Evolutionary conservation across 306 rosid species (phyloP).

Genomic region (Cajanus cajan): DNA sequence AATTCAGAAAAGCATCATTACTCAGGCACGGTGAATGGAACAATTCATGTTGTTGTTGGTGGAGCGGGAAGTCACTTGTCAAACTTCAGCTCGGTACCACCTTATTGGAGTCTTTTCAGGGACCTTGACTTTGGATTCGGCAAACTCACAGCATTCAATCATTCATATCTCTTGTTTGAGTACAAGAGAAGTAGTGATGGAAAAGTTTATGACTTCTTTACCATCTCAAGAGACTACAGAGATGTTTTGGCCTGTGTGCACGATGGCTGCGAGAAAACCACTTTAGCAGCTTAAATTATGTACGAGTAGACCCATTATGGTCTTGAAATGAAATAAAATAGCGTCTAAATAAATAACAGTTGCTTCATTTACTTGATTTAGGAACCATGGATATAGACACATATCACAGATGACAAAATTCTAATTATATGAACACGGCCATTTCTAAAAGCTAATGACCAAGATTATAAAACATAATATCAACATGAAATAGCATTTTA

Average conservation of each 20-base stretch:
- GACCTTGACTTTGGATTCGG: constrained; percentile 70
- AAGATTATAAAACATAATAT: too few species aligned
- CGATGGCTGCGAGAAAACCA: constrained; percentile 66
- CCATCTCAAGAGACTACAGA: constrained; percentile 66
- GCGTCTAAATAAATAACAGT: too few species aligned
- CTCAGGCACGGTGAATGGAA: constrained; percentile 64
- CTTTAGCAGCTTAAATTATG: constrained; percentile 47
- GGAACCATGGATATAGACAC: too few species aligned
- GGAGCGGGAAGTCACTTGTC: constrained; percentile 73
- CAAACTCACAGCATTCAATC: constrained; percentile 75
- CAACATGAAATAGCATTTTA: too few species aligned
- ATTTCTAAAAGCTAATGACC: too few species aligned
- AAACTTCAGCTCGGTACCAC: constrained; percentile 35
- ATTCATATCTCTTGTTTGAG: constrained; percentile 57
- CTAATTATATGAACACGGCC: too few species aligned
- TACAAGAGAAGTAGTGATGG: constrained; percentile 87
- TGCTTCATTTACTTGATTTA: too few species aligned
- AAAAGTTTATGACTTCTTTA: constrained; percentile 58
- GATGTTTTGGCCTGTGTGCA: constrained; percentile 81
- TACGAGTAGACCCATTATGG: not conserved
- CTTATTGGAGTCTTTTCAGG: constrained; percentile 68
- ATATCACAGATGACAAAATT: too few species aligned
- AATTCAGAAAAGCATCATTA: constrained; percentile 46
- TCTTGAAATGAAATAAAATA: not conserved
- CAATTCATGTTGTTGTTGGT: constrained; percentile 77